These are phyloP conservation scores for Vanrija sp. DNA, from an alignment of 1,284 basidiomycete species.

Conservation along the genomic window DNA sequence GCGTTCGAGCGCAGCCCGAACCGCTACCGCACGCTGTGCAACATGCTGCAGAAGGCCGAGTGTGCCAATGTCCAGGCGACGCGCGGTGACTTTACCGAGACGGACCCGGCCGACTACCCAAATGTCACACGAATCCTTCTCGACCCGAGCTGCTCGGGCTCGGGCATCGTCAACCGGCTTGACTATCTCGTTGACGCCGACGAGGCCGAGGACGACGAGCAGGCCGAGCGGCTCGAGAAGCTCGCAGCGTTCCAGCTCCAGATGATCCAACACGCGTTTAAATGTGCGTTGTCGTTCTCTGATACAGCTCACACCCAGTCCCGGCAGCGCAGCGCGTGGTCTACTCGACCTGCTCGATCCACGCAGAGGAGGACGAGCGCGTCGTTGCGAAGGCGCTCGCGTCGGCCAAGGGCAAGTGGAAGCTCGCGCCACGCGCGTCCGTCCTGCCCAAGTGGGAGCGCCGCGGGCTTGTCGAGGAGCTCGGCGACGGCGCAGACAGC, in stretches of 20 bases:
- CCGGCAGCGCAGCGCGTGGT: conserved; percentile 66
- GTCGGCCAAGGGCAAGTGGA: conserved; percentile 57
- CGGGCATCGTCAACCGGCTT: conserved; percentile 83
- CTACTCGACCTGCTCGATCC: conserved; percentile 94
- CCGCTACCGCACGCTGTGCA: conserved; percentile 72
- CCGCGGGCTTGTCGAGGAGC: conserved; percentile 65
- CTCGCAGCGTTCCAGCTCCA: conserved; percentile 82
- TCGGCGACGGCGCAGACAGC: conserved; percentile 57
- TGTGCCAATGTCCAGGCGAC: conserved; percentile 72
- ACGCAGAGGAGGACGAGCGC: conserved; percentile 84
- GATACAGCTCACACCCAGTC: conserved; percentile 50
- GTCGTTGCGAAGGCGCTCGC: conserved; percentile 69
- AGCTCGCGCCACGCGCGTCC: conserved; percentile 60
- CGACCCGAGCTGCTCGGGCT: conserved; percentile 90
- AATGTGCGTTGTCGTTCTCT: conserved; percentile 57
- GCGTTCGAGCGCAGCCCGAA: conserved; percentile 80
- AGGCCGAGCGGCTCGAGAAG: conserved; percentile 64
- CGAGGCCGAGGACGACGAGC: conserved; percentile 19
- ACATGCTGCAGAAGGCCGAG: conserved; percentile 73
- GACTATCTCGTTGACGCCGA: conserved; percentile 70
- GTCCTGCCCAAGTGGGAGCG: conserved; percentile 76
- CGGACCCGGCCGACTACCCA: conserved; percentile 62
- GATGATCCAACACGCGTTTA: conserved; percentile 92
- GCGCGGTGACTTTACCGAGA: conserved; percentile 71
- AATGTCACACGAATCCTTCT: conserved; percentile 78